Conservation (phyloP, 768 basidiomycete genomes). For the Psilocybe azurescens region DNA sequence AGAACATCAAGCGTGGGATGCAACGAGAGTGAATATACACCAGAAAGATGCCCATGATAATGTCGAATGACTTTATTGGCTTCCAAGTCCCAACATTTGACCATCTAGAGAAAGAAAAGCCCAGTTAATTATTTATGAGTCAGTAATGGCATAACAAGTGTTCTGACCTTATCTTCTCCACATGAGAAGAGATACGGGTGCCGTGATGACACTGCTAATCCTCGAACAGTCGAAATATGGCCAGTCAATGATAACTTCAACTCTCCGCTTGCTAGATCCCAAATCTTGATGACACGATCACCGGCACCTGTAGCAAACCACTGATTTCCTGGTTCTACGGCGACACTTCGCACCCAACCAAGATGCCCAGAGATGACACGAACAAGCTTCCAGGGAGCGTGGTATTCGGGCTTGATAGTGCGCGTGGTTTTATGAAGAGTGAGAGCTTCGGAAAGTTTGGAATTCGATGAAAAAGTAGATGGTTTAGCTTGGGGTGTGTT, state of each 20-base stretch:
- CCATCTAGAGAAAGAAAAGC: slow-evolving; percentile 69
- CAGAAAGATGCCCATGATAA: slow-evolving; percentile 98
- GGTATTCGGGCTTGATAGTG: slow-evolving; percentile 94
- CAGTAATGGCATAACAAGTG: neutral
- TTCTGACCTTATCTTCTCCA: slow-evolving; percentile 91
- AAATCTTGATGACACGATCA: slow-evolving; percentile 97
- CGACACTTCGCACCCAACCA: slow-evolving; percentile 96
- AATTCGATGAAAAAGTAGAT: slow-evolving; percentile 70
- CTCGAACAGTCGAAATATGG: slow-evolving; percentile 96
- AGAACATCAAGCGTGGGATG: slow-evolving; percentile 97
- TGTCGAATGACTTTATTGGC: slow-evolving; percentile 99
- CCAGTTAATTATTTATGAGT: neutral
- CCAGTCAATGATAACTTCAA: slow-evolving; percentile 96
- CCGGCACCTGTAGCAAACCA: slow-evolving; percentile 99
- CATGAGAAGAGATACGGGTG: slow-evolving; percentile 98
- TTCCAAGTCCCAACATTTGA: slow-evolving; percentile 99
- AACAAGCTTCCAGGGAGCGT: slow-evolving; percentile 94
- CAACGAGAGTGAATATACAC: slow-evolving; percentile 91
- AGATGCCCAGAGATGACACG: slow-evolving; percentile 98
- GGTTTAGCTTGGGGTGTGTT: slow-evolving; percentile 68
- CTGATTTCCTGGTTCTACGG: slow-evolving; percentile 96
- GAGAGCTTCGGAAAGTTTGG: slow-evolving; percentile 85
- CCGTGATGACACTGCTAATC: slow-evolving; percentile 87
- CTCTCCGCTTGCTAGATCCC: slow-evolving; percentile 98
- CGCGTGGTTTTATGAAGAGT: slow-evolving; percentile 92